Conservation (phyloP, 768 basidiomycete species). For the Kwoniella dendrophila region DNA sequence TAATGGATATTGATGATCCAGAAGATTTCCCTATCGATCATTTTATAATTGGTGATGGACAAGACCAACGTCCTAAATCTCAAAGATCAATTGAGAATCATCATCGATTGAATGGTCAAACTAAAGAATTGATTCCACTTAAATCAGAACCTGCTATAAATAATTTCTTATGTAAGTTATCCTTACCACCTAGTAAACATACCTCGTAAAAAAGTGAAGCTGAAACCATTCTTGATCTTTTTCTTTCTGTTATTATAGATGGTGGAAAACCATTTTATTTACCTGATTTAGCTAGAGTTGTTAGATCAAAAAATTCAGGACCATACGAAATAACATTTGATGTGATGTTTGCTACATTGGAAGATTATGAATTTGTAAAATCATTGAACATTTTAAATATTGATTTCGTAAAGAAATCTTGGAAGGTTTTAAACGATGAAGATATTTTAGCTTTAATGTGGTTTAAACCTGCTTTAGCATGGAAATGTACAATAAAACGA, state of each 20-base stretch:
- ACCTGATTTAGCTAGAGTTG: slow-evolving; percentile 15
- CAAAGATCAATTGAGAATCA: background rate
- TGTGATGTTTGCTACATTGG: slow-evolving; percentile 18
- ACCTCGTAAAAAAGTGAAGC: background rate
- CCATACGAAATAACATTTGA: slow-evolving; percentile 22
- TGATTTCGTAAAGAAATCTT: slow-evolving; percentile 6
- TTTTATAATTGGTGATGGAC: background rate
- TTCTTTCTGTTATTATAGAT: background rate
- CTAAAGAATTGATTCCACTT: background rate
- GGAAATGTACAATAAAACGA: slow-evolving; percentile 18
- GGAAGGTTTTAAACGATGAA: slow-evolving; percentile 7
- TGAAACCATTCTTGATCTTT: too few relatives aligned
- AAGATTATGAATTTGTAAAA: slow-evolving; percentile 14
- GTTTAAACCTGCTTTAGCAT: slow-evolving; percentile 16
- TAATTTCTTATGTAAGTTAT: background rate
- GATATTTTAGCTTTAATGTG: slow-evolving; percentile 20
- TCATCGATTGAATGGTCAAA: background rate
- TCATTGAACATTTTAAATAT: background rate
- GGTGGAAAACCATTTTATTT: slow-evolving; percentile 6
- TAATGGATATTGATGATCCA: background rate
- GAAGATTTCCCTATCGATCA: slow-evolving; percentile 4
- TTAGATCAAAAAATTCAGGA: slow-evolving; percentile 15
- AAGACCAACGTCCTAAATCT: background rate
- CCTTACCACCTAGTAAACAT: too few relatives aligned
- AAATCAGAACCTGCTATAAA: background rate